Conservation (phyloP, 495 filamentous ascomycete genomes). For the Daldinia caldariorum region DNA sequence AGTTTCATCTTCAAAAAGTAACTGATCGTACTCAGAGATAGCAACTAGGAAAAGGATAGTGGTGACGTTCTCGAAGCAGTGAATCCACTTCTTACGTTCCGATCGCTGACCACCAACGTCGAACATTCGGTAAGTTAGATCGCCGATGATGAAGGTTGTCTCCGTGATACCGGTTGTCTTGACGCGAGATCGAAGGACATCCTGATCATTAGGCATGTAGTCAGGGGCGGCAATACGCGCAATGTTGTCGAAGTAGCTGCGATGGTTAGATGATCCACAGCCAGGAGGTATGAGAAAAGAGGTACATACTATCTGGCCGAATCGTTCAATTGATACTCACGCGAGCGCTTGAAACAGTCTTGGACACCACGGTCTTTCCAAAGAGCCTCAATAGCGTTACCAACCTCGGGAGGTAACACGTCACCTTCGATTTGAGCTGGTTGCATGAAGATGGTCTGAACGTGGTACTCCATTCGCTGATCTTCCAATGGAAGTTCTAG, state of each 20-base stretch:
- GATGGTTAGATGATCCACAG: constrained; percentile 47
- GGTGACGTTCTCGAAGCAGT: constrained; percentile 99
- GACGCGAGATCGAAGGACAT: constrained; percentile 96
- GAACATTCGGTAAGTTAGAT: constrained; percentile 99
- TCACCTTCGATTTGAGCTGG: constrained; percentile 96
- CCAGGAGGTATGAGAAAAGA: background rate
- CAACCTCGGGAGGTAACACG: constrained; percentile 91
- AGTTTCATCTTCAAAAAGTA: constrained; percentile 93
- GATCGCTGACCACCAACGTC: constrained; percentile 98
- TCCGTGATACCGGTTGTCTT: constrained; percentile 99
- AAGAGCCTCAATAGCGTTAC: constrained; percentile 88
- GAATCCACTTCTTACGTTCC: constrained; percentile 99
- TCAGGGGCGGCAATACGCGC: constrained; percentile 89
- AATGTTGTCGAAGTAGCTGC: constrained; percentile 96
- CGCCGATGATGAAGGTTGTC: constrained; percentile 97
- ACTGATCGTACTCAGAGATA: constrained; percentile 98
- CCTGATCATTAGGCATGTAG: constrained; percentile 97
- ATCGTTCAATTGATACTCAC: constrained; percentile 98
- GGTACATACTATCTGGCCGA: constrained; percentile 94
- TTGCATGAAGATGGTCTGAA: constrained; percentile 96
- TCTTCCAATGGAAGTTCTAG: constrained; percentile 90
- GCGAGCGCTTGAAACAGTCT: constrained; percentile 91
- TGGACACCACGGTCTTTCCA: constrained; percentile 97
- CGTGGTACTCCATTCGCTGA: constrained; percentile 87
- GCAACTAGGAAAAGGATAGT: constrained; percentile 98